Evolutionary conservation across 2,329 filamentous ascomycete species (phyloP).

Genomic region (Phaeosphaeria sp.): DNA sequence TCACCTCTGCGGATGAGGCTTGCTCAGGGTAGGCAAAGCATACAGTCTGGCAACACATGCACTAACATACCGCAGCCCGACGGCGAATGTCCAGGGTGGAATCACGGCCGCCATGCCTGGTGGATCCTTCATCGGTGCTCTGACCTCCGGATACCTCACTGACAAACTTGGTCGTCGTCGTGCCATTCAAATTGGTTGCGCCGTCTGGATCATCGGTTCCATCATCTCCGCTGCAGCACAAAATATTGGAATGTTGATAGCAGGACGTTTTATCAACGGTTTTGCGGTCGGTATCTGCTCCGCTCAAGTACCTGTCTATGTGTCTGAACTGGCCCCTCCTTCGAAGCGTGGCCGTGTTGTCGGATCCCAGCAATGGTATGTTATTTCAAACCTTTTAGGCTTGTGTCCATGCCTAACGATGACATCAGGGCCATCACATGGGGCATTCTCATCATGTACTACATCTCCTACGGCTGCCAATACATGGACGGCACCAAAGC

Average conservation of each 20-base stretch:
- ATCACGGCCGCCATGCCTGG: conserved; percentile 76
- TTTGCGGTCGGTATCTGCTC: conserved; percentile 76
- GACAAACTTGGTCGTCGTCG: conserved; percentile 63
- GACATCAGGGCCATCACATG: conserved; percentile 71
- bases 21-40: conserved; percentile 55
- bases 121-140: conserved; percentile 71
- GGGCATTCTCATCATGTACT: conserved; percentile 55
- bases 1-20: conserved; percentile 40
- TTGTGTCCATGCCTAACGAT: neutral
- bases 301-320: conserved; percentile 73
- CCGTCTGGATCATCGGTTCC: conserved; percentile 65
- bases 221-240: conserved; percentile 69
- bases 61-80: neutral
- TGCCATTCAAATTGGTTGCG: conserved; percentile 60
- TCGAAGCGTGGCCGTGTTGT: conserved; percentile 69
- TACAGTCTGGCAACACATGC: neutral
- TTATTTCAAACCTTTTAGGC: neutral
- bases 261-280: conserved; percentile 74
- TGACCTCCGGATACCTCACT: conserved; percentile 65
- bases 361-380: conserved; percentile 68
- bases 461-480: conserved; percentile 46
- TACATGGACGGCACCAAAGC: conserved; percentile 41
- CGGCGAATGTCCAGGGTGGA: conserved; percentile 64
- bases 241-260: conserved; percentile 74
- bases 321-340: conserved; percentile 69